These are phyloP conservation scores for Tuber microsphaerosporum DNA, from an alignment of 495 filamentous ascomycete genomes.

Conservation along the genomic window DNA sequence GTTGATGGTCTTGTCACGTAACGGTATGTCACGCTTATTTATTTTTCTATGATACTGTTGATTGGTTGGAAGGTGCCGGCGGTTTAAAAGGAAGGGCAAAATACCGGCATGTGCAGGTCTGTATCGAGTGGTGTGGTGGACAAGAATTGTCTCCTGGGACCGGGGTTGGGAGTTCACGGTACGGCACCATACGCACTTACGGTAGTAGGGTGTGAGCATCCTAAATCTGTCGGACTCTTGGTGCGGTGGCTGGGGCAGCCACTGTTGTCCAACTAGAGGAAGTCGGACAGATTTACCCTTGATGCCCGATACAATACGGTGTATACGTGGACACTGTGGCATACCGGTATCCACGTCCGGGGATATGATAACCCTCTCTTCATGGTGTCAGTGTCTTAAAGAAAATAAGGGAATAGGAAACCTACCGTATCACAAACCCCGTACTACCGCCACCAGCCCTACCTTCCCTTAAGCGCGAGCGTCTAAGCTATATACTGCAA, in stretches of 20 bases:
- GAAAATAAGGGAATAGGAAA: not conserved
- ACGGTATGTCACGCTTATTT: not conserved
- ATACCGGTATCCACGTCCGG: not conserved
- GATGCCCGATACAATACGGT: not conserved
- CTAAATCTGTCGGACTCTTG: too few species aligned
- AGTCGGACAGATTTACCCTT: too few species aligned
- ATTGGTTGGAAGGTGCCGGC: not conserved
- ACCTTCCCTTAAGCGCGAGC: not conserved
- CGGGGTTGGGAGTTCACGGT: not conserved
- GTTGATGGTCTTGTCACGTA: not conserved
- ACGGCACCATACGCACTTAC: not conserved
- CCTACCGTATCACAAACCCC: not conserved
- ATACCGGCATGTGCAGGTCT: not conserved
- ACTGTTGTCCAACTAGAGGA: too few species aligned
- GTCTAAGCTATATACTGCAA: not conserved
- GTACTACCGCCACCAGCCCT: not conserved
- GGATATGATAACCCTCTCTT: not conserved
- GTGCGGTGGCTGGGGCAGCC: too few species aligned
- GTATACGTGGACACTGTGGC: not conserved
- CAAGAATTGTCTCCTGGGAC: not conserved
- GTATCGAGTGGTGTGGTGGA: not conserved
- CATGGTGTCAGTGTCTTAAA: not conserved
- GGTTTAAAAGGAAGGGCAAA: not conserved
- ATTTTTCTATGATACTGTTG: not conserved
- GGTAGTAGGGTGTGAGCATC: too few species aligned